Percentiles rank a stretch among this genome's conserved stretches.
phyloP scores from a whole-genome alignment of 768 basidiomycete genomes.

The Russula ochroleuca region DNA sequence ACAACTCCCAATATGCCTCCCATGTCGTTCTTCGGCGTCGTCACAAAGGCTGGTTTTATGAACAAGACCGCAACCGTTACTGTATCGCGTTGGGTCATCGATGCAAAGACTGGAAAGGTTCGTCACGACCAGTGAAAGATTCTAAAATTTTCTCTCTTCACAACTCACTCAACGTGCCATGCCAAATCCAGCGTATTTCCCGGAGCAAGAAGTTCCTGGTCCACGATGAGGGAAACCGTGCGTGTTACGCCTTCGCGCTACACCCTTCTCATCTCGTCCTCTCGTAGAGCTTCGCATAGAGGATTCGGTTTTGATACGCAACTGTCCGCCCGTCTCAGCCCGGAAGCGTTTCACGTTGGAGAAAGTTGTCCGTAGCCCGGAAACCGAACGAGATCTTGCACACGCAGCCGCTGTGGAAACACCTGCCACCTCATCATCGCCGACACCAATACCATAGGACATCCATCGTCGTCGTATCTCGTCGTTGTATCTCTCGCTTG shows the following conservation, averaged over 20 bases:
- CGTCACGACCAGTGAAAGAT: slow-evolving; percentile 24
- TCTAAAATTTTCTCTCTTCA: not conserved
- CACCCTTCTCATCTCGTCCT: slow-evolving; percentile 12
- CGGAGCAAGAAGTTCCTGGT: slow-evolving; percentile 73
- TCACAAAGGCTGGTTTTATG: slow-evolving; percentile 81
- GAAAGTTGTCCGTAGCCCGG: slow-evolving; percentile 62
- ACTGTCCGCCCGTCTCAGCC: slow-evolving; percentile 77
- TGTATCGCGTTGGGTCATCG: slow-evolving; percentile 68
- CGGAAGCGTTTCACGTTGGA: slow-evolving; percentile 73
- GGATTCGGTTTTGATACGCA: slow-evolving; percentile 72
- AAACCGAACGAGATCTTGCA: slow-evolving; percentile 40
- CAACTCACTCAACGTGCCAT: slow-evolving; percentile 14
- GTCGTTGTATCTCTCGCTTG: not conserved
- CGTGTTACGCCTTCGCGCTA: slow-evolving; percentile 32
- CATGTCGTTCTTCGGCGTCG: slow-evolving; percentile 67
- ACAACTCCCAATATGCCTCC: slow-evolving; percentile 55
- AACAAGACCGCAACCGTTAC: slow-evolving; percentile 81
- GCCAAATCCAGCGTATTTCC: slow-evolving; percentile 53
- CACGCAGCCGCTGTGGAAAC: slow-evolving; percentile 3
- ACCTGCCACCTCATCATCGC: not conserved
- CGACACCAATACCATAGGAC: not conserved
- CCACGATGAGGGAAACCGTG: slow-evolving; percentile 71
- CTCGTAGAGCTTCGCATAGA: slow-evolving; percentile 57
- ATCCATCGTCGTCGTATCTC: too few species aligned
- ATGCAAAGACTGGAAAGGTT: slow-evolving; percentile 75